Percentiles rank a stretch among this genome's conserved stretches.
phyloP scores from a whole-genome alignment of 2,329 filamentous ascomycete genomes.

The Pyrenophora graminea region DNA sequence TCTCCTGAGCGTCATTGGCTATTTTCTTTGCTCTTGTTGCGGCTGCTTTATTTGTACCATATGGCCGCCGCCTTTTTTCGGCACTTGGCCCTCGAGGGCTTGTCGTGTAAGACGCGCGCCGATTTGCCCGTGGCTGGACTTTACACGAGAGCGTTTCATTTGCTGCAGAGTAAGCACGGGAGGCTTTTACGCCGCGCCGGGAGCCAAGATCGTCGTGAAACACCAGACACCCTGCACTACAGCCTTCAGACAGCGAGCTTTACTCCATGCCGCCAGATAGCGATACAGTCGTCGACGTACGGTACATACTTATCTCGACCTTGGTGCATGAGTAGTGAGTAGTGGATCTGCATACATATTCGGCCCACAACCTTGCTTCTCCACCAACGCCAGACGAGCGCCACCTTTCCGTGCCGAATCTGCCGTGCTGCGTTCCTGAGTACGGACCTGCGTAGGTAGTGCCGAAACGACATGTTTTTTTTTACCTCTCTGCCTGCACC shows the following conservation, averaged over 20 bases:
- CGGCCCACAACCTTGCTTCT: not conserved
- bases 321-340: not conserved
- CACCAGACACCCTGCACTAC: conserved; percentile 11
- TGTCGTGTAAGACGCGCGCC: conserved; percentile 10
- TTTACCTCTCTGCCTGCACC: not conserved
- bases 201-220: conserved; percentile 15
- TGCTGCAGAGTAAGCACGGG: conserved; percentile 7
- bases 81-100: conserved; percentile 4
- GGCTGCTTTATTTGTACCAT: not conserved
- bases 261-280: conserved; percentile 6
- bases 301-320: not conserved
- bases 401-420: conserved; percentile 9
- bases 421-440: conserved; percentile 7
- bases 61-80: not conserved
- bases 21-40: conserved; percentile 1
- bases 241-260: conserved; percentile 1
- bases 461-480: not conserved
- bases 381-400: conserved; percentile 4
- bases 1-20: conserved; percentile 2
- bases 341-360: not conserved
- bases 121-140: conserved; percentile 12
- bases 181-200: conserved; percentile 13
- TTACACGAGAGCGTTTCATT: not conserved
- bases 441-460: not conserved
- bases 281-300: conserved; percentile 1